These are phyloP conservation scores for Marvania coccoides DNA, from an alignment of 139 green algal genomes.

Conservation along the genomic window DNA sequence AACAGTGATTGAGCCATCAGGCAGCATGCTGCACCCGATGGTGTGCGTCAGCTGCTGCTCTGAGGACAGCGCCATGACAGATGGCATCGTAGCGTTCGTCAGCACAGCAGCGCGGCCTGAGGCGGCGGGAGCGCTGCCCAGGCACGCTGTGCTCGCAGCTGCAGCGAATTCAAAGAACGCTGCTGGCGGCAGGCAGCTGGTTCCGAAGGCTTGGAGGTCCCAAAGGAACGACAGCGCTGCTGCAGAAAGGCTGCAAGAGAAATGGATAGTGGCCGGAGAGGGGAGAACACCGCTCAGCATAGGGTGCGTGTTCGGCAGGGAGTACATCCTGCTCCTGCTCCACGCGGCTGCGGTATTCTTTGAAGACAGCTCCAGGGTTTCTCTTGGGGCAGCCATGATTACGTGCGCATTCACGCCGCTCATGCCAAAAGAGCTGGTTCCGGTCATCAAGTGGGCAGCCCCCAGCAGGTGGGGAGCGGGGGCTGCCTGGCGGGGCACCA, in stretches of 20 bases:
- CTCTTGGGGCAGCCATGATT: constrained; percentile 1
- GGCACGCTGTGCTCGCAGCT: background rate
- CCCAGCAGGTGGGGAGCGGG: background rate
- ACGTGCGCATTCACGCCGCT: constrained; percentile 38
- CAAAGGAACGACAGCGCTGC: constrained; percentile 24
- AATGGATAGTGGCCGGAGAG: background rate
- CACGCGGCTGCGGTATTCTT: background rate
- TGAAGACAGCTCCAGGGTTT: background rate
- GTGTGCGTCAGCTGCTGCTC: too few species aligned
- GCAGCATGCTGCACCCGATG: too few species aligned
- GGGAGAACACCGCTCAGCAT: background rate
- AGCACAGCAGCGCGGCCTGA: too few species aligned
- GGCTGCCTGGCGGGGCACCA: constrained; percentile 31
- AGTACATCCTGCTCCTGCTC: background rate
- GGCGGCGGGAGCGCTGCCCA: background rate
- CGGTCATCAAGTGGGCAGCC: background rate
- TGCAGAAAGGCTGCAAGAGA: background rate
- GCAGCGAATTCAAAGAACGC: constrained; percentile 45
- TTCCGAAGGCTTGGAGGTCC: constrained; percentile 31
- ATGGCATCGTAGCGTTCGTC: too few species aligned
- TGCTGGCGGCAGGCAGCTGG: constrained; percentile 34
- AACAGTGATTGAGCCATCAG: too few species aligned
- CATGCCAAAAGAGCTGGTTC: constrained; percentile 39
- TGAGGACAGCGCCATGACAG: too few species aligned
- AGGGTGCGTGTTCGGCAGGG: background rate